Evolutionary conservation across 345 rosid species (phyloP), one percentile per base, ranked within the genome.

Genomic region (Sonneratia alba): DNA sequence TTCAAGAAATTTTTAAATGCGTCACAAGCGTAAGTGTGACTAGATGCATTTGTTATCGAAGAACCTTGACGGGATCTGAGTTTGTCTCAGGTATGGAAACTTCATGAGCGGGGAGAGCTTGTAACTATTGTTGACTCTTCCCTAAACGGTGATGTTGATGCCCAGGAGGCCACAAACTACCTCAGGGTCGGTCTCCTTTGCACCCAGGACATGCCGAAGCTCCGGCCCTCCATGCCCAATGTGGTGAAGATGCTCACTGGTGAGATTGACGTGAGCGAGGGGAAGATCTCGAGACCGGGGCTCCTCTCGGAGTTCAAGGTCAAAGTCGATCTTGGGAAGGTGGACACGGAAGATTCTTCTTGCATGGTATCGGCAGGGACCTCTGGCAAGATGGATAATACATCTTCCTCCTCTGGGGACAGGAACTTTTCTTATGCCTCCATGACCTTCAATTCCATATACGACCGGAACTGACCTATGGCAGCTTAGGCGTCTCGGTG

Each of bases 361-460:
- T 24, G 15, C 45, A 42, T 42, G 45, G 7, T 2, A 42, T 42
- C 45, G 18, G 71, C 69, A 3, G 72, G 80, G n/a, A 77, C 66
- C 49, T 65, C 1, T 24, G 77, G 10, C 19, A 42, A 42, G 10
- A 42, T 5, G 10, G 45, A 42, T 9, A 59, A 43, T 56, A 55
- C 73, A 12, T 80, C 86, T 51, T 82, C 79, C 22, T 77, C 87
- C 32, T 72, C 81, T 2, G 82, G 36, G 71, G 45, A 51, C 13
- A 10, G 15, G 51, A 47, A 7, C 14, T 72, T 82, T 57, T 86
- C 90, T 24, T 18, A 72, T 77, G 90, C 85, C 55, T 72, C 90
- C 51, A 88, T 88, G 90, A 88, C 87, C 72, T 88, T 85, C 77
- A 86, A 68, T 59, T 85, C 93, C 0, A 88, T 88, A 45, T 75